Base-by-base conservation (phyloP, 2,329 filamentous ascomycete species). In the Colletotrichum karsti region DNA sequence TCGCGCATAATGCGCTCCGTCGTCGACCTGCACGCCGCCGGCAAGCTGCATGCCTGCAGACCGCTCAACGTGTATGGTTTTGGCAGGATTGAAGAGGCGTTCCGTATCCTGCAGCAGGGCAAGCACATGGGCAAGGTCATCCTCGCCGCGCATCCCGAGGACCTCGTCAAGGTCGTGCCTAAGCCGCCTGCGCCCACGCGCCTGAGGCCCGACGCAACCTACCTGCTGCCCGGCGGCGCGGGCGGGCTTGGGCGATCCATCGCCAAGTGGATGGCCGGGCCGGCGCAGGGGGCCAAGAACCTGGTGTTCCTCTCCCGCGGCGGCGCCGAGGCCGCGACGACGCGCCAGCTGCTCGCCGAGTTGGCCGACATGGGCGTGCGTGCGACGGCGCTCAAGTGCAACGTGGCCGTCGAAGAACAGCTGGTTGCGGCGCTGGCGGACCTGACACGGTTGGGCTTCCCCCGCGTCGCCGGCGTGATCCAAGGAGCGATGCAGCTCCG, bases 71-170 rank as follows among this genome's bases (percentile, higher is more conserved):
- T 69, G 39, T 70, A 75, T 57, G 55, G 48, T n/a, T 51, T 70
- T 2, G 71, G 71, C 4, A 44, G 77, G 6, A 70, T 83, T 0
- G 73, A 75, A 5, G 72, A 77, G 0, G 80, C 81, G 1, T 81
- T 85, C 67, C 75, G 80, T 2, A 72, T 78, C 26, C 78, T 85
- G 72, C 80, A 81, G 57, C 71, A 71, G 4, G 79, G 81, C 5
- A 75, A 77, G 6, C 79, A 82, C 50, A 78, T 77, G 3, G 83
- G 82, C 0, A 85, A 85, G 48, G 77, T 84, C 15, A 74, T 83
- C 20, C 20, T 70, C n/a, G 50, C 37, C 9, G 50, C 30, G 7
- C 24, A 41, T 28, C 10, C 4, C 3, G 64, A 66, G 9, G 37
- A 26, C 28, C 20, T 37, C 15, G 35, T 39, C 6, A 20, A 41